Conservation (phyloP, 768 basidiomycete species). For the Phallus indusiatus region DNA sequence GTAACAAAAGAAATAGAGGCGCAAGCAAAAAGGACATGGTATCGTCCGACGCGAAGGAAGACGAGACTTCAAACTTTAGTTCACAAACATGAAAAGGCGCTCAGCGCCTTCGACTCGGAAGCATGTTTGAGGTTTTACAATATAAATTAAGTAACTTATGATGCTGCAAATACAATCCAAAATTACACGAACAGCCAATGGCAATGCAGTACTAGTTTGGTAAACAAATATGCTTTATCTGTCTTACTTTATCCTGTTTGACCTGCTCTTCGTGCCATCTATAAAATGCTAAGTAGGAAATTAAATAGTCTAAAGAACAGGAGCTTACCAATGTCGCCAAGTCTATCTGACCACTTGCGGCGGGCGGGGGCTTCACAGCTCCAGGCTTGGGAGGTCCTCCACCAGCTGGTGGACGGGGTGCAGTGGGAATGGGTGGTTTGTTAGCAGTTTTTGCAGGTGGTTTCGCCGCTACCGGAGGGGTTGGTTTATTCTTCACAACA, state of each 20-base stretch:
- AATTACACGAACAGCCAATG: not conserved
- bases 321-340: conserved; percentile 71
- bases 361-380: conserved; percentile 32
- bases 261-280: not conserved
- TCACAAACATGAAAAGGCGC: not conserved
- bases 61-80: not conserved
- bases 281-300: not conserved
- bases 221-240: not conserved
- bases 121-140: not conserved
- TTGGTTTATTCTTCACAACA: conserved; percentile 54
- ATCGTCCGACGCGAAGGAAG: not conserved
- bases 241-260: not conserved
- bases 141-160: not conserved
- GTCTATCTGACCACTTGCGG: conserved; percentile 59
- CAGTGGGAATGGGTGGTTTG: conserved; percentile 56
- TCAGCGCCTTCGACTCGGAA: not conserved
- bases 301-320: not conserved
- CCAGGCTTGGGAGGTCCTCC: conserved; percentile 29
- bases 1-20: not conserved
- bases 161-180: not conserved
- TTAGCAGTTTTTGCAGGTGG: conserved; percentile 40
- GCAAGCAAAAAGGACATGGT: not conserved
- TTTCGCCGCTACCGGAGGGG: conserved; percentile 45
- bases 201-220: not conserved
- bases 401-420: conserved; percentile 39